Evolutionary conservation across 2,329 filamentous ascomycete genomes (phyloP).

Genomic region (Xylaria sp.): DNA sequence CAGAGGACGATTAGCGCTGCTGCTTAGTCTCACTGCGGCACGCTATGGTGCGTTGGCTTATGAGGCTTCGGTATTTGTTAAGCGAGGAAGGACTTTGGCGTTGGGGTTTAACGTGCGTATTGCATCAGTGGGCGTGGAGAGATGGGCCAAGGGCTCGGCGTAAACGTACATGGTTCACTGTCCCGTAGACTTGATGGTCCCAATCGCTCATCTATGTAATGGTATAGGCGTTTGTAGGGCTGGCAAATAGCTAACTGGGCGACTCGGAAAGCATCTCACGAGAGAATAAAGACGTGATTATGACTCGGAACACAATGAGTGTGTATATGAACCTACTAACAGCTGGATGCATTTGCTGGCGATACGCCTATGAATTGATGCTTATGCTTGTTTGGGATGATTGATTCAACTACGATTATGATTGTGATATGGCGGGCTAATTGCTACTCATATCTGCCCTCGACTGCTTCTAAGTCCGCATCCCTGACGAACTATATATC

Average conservation of each 20-base stretch:
- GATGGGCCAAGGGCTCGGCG: background rate
- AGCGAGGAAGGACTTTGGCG: too few species aligned
- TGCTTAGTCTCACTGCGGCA: conserved; percentile 20
- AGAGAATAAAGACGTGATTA: background rate
- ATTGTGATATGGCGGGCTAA: background rate
- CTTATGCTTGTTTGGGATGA: background rate
- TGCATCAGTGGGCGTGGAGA: background rate
- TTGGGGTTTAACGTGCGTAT: background rate
- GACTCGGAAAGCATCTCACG: background rate
- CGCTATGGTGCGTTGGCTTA: background rate
- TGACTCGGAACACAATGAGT: background rate
- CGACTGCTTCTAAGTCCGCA: background rate
- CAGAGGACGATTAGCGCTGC: conserved; percentile 41
- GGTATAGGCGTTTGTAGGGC: background rate
- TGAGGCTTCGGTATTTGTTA: too few species aligned
- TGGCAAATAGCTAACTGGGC: background rate
- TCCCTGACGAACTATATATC: too few species aligned
- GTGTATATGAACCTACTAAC: background rate
- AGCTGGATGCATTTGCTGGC: background rate
- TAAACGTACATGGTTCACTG: background rate
- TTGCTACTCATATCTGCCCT: background rate
- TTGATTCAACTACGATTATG: background rate
- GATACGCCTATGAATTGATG: too few species aligned
- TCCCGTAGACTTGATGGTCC: too few species aligned
- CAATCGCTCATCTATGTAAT: too few species aligned